These are phyloP conservation scores for Ophiostoma sp. DNA, from an alignment of 2,329 filamentous ascomycete species.

Conservation along the genomic window DNA sequence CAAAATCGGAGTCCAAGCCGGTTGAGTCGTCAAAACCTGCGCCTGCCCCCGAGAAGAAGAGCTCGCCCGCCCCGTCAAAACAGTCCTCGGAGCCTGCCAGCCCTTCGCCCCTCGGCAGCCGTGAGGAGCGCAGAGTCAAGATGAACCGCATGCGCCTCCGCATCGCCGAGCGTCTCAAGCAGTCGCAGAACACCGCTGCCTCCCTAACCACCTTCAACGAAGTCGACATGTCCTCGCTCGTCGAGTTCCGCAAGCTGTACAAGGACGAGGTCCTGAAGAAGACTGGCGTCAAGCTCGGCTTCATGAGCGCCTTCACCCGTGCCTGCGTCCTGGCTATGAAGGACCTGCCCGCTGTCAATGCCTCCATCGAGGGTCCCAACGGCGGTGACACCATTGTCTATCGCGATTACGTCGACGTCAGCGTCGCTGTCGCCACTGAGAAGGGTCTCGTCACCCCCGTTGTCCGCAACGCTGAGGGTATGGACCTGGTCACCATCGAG, in stretches of 20 bases:
- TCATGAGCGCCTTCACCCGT: constrained; percentile 96
- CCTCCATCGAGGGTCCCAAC: constrained; percentile 92
- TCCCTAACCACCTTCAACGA: constrained; percentile 98
- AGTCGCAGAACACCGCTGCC: constrained; percentile 97
- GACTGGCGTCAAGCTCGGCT: constrained; percentile 96
- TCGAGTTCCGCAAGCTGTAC: constrained; percentile 96
- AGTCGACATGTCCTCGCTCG: constrained; percentile 96
- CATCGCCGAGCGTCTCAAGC: constrained; percentile 96
- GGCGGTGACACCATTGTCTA: constrained; percentile 98
- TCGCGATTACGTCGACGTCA: constrained; percentile 96
- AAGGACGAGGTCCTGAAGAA: constrained; percentile 96
- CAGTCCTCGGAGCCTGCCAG: constrained; percentile 40
- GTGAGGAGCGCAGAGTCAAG: constrained; percentile 92
- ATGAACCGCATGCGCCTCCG: constrained; percentile 99
- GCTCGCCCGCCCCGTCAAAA: constrained; percentile 34
- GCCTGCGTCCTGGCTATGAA: constrained; percentile 90
- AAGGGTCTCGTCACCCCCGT: constrained; percentile 97
- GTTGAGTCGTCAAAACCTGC: constrained; percentile 33
- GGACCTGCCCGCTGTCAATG: constrained; percentile 92
- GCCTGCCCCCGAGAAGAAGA: constrained; percentile 37
- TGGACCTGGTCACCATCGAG: constrained; percentile 89
- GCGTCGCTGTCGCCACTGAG: constrained; percentile 93
- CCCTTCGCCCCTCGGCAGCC: constrained; percentile 60
- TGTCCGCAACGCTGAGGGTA: constrained; percentile 84
- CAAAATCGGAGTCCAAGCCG: constrained; percentile 41